Base-by-base conservation (phyloP, 306 rosid species). In the Gleditsia sinensis region DNA sequence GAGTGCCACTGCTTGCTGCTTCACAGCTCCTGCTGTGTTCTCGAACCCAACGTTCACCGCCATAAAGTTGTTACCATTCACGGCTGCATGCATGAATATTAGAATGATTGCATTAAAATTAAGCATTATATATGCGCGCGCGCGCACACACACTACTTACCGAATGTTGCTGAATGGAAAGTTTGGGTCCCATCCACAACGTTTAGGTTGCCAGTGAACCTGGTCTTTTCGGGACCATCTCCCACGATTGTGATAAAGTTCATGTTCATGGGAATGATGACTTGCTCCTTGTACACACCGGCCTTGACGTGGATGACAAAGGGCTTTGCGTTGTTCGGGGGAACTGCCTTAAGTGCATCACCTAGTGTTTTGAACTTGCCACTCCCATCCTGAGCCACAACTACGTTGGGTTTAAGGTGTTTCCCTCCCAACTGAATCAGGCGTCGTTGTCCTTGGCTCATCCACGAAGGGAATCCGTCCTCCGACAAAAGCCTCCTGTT, bases 171-270 rank as follows among this genome's bases (percentile, higher is more conserved):
- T 0, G 93, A 75, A 10, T 72, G 60, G 80, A 70, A 86, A 4
- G 96, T 86, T 12, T 71, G 66, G 24, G 28, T 2, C 19, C 97
- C 97, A 14, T 89, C 96, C 0, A 10, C 21, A 16, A 14, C 85
- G 80, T 83, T 89, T 50, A 27, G 48, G 39, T 20, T 78, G 1
- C 80, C 87, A 2, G 86, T 84, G 87, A 94, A 71, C 43, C 1
- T 84, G 39, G 96, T 88, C 62, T 82, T 86, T 6, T 83, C 76
- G 6, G 98, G 89, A 28, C 98, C 98, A 50, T 94, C 98, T 7
- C 96, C 98, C 14, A 88, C 48, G 55, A 94, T 46, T 27, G 84
- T 78, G 50, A 94, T 83, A 30, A 67, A 32, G 6, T 76, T 81
- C 92, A 82, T 85, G 1, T 2, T 0, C 72, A 75, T 79, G 2